Base-by-base conservation (phyloP, 2,329 filamentous ascomycete genomes). In the Colletotrichum agaves region DNA sequence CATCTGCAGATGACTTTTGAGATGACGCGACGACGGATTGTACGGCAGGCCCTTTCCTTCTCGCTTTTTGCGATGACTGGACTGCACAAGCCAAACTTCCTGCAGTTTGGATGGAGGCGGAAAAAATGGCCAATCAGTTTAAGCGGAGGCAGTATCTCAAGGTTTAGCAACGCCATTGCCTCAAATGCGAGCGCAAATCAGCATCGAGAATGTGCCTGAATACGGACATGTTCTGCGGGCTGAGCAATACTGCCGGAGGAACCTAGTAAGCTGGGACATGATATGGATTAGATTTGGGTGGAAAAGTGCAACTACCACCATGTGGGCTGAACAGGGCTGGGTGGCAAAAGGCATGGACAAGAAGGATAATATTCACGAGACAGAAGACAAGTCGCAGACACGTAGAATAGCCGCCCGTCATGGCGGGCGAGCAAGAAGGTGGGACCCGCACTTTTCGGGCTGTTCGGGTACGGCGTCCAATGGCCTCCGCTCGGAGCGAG, bases 391-490 rank as follows among this genome's bases (percentile, higher is more conserved):
- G 12, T 5, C 8, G 8, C 35, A 37, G 11, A 37, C 35, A 37
- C 4, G 27, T 27, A 27, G 27, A 27, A 27, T 2, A 37, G 35
- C 12, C 12, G 35, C 35, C 27, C 57, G 44, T 61, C 46, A 47
- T 21, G 62, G 62, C 57, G 47, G 57, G 12, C 13, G 10, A 15
- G 35, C 10, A 44, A 44, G 21, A 19, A 58, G 60, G 46, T 67
- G 53, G 64, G 21, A 39, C 50, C 60, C 64, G 60, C 44, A 44
- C 50, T 39, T 59, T 64, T 63, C 53, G 60, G 64, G 39, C 60
- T 37, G 35, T 63, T 49, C 64, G 61, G 39, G 46, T 53, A 59
- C 39, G 61, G 64, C 43, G 41, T 49, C 61, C 53, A 67, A 64
- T 59, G 33, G 46, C 53, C 33, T 53, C 64, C 47, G 61, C 53